A percentile compares a stretch with the other conserved stretches of the same genome.
Evolutionary conservation across 805 yeast species (phyloP).

Genomic region (Kuraishia capsulata): DNA sequence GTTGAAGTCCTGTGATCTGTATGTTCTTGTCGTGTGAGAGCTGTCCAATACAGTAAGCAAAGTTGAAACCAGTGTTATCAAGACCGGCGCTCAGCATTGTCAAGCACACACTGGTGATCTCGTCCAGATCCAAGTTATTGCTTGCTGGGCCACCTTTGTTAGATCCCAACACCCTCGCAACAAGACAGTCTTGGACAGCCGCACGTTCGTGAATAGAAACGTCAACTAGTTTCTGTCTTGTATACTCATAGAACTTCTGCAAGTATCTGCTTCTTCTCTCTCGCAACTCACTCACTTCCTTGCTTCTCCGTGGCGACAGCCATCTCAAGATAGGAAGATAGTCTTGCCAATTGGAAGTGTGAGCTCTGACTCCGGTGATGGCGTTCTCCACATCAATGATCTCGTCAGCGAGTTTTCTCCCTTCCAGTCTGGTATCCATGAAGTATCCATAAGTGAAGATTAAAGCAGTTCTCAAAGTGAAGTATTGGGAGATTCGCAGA

Average conservation of each 20-base stretch:
- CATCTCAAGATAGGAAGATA: slow-evolving; percentile 37
- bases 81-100: slow-evolving; percentile 77
- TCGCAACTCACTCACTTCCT: slow-evolving; percentile 19
- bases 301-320: slow-evolving; percentile 14
- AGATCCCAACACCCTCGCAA: slow-evolving; percentile 1
- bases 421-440: slow-evolving; percentile 31
- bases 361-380: slow-evolving; percentile 50
- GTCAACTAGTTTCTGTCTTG: slow-evolving; percentile 9
- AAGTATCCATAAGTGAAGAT: slow-evolving; percentile 41
- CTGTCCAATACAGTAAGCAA: slow-evolving; percentile 54
- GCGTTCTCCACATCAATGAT: slow-evolving; percentile 46
- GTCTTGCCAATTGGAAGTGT: slow-evolving; percentile 45
- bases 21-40: slow-evolving; percentile 32
- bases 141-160: slow-evolving; percentile 1
- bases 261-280: slow-evolving; percentile 41
- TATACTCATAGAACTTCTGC: slow-evolving; percentile 23
- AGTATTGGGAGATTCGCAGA: slow-evolving; percentile 35
- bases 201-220: background rate
- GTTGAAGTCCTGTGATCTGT: slow-evolving; percentile 34
- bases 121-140: slow-evolving; percentile 22
- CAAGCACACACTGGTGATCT: slow-evolving; percentile 51
- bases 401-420: slow-evolving; percentile 32
- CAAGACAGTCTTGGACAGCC: background rate
- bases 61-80: slow-evolving; percentile 60
- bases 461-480: slow-evolving; percentile 41